Conservation (phyloP, 495 filamentous ascomycete species). For the Hypoxylon lienhwacheense region DNA sequence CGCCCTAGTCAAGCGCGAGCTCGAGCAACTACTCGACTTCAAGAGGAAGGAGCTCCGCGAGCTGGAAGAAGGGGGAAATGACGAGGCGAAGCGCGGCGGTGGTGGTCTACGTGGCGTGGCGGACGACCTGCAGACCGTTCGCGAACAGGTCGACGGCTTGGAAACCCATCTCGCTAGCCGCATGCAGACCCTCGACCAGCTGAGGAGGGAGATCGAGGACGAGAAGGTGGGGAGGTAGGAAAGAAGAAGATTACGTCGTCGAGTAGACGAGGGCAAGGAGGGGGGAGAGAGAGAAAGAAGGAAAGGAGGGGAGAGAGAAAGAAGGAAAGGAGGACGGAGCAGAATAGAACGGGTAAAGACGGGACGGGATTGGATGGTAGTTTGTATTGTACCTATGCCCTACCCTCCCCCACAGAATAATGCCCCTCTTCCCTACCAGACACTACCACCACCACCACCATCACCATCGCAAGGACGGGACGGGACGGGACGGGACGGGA, state of each 20-base stretch:
- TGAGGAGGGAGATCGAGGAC: conserved; percentile 63
- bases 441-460: no score
- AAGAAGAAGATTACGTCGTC: background rate
- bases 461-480: no score
- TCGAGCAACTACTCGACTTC: conserved; percentile 85
- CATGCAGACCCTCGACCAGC: conserved; percentile 60
- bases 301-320: background rate
- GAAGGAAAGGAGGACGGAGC: background rate
- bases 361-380: no score
- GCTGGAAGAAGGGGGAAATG: conserved; percentile 76
- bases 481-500: no score
- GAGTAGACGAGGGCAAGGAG: background rate
- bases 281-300: background rate
- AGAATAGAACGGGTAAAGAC: background rate
- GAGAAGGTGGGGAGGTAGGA: conserved; percentile 56
- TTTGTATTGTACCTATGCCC: no score
- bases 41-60: conserved; percentile 69
- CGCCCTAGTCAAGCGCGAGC: conserved; percentile 87
- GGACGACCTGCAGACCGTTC: conserved; percentile 73
- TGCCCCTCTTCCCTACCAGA: no score
- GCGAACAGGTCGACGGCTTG: conserved; percentile 71
- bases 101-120: conserved; percentile 61
- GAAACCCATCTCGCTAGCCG: conserved; percentile 64
- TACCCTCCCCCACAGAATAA: no score
- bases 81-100: conserved; percentile 62